Conservation (phyloP, 495 filamentous ascomycete genomes). For the Penicillium chermesinum region DNA sequence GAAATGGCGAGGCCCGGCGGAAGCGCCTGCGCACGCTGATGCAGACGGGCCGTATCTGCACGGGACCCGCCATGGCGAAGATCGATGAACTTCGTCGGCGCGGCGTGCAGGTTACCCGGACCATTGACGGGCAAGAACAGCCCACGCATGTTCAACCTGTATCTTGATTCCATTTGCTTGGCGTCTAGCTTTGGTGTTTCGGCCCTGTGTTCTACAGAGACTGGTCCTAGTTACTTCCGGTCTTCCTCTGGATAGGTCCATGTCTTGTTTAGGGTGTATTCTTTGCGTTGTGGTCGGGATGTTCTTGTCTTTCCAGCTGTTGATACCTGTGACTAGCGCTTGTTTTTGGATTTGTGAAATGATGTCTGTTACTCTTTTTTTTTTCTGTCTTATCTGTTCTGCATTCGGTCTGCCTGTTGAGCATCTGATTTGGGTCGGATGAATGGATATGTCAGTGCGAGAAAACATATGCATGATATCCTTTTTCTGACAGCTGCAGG, state of each 20-base stretch:
- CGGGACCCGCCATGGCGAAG: conserved; percentile 38
- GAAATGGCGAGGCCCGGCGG: conserved; percentile 56
- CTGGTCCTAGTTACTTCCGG: too few relatives aligned
- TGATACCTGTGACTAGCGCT: conserved; percentile 18
- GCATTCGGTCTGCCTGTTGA: too few relatives aligned
- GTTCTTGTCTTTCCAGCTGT: conserved; percentile 10
- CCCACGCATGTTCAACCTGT: conserved; percentile 32
- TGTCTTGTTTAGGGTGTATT: background rate
- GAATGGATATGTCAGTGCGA: conserved; percentile 16
- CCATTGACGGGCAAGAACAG: conserved; percentile 27
- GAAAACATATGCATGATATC: background rate
- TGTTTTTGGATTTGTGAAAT: too few relatives aligned
- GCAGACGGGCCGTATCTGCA: conserved; percentile 45
- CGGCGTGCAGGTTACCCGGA: conserved; percentile 32
- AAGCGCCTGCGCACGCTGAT: conserved; percentile 50
- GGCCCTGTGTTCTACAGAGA: background rate
- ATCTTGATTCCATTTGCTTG: conserved; percentile 17
- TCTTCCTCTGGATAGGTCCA: background rate
- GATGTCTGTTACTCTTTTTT: conserved; percentile 2
- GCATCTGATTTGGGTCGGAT: too few relatives aligned
- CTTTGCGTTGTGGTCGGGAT: conserved; percentile 2
- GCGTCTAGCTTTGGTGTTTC: background rate
- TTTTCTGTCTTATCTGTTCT: conserved; percentile 1
- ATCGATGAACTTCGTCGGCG: conserved; percentile 38
- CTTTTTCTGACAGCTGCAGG: conserved; percentile 4